Base-by-base conservation (phyloP, 495 filamentous ascomycete genomes). In the Bacidia gigantensis region DNA sequence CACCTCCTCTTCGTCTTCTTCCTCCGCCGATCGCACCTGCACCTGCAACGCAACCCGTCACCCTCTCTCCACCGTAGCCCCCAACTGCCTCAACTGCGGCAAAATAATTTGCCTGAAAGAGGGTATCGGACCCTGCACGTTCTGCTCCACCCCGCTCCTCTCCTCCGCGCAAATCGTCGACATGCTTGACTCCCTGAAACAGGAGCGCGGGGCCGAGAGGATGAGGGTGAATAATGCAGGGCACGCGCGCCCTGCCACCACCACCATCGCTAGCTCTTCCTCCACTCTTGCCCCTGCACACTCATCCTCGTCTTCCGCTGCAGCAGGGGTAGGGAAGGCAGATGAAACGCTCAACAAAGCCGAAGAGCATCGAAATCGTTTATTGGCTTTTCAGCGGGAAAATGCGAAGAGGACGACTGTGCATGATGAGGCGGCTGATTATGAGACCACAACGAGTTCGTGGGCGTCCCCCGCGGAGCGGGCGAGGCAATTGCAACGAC, bases 41-140 rank as follows among this genome's bases (percentile, higher is more conserved):
- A 82, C 79, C 59, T 98, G 92, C 69, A 84, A 87, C 54, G 92
- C 84, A 0, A 73, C 83, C 2, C 76, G 86, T 1, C 92, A 98
- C 59, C 85, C 93, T 2, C 72, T 95, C 10, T 80, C 95, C 11
- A 76, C 75, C 10, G 86, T 89, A 0, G 86, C 89, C 0, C 92
- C 93, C 2, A 98, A 97, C 63, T 98, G 92, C 57, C 70, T 92
- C 18, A 81, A 76, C 56, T 98, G 92, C 63, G 92, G 92, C 49
- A 95, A 97, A 65, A 87, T 98, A n/a, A 82, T 97, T 49, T 98
- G 92, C 65, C 79, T 94, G 11, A 86, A 93, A 58, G 88, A 98
- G 62, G 92, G 92, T 1, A 73, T 95, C 2, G 92, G 90, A 1
- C 92, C 92, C 1, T 98, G 92, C 63, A 96, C 92, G 5, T 96